Evolutionary conservation across 116 monocot species (phyloP), one percentile per base, ranked within the genome.

Genomic region (Dioscorea cayenensis): DNA sequence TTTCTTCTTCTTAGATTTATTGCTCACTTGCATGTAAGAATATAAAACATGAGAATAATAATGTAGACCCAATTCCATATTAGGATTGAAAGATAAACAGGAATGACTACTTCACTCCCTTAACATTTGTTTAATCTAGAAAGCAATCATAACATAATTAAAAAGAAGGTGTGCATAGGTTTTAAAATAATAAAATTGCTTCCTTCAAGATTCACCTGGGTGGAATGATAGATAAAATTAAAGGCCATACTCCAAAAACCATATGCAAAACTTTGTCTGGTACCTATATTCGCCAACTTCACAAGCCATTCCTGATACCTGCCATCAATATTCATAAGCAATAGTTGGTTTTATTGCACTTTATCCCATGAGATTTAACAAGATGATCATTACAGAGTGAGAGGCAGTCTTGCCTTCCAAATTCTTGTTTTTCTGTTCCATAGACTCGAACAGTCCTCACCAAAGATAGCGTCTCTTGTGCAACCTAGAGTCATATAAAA

Each of bases 381-480:
- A 27, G 18, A 67, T 20, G 37, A 22, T 55, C 2, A 5, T 11
- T 55, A 16, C 17, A 5, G 55, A 55, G 21, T 36, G 29, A 64
- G 25, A 23, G 28, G 14, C 37, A 19, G 69, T 18, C 50, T 67
- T 82, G 65, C 97, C 97, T 90, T 84, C 59, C 67, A 79, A 77
- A 77, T 83, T 97, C 93, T 75, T 84, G 75, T 38, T 80, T 90
- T 74, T 93, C 97, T 55, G 93, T 97, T 77, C 97, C 97, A 88
- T 93, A 97, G 36, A 93, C 84, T 61, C 93, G 80, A 12, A 97
- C 90, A 48, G 97, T 97, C 68, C 86, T 90, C 29, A 84, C 69
- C 55, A 90, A 78, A 63, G 90, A 90, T 60, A 97, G 65, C 1
- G 90, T 78, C 78, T 97, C 97, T 85, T 97, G 93, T 37, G 93